Evolutionary conservation across 2,329 filamentous ascomycete species (phyloP).

Genomic region (Rosellinia necatrix): DNA sequence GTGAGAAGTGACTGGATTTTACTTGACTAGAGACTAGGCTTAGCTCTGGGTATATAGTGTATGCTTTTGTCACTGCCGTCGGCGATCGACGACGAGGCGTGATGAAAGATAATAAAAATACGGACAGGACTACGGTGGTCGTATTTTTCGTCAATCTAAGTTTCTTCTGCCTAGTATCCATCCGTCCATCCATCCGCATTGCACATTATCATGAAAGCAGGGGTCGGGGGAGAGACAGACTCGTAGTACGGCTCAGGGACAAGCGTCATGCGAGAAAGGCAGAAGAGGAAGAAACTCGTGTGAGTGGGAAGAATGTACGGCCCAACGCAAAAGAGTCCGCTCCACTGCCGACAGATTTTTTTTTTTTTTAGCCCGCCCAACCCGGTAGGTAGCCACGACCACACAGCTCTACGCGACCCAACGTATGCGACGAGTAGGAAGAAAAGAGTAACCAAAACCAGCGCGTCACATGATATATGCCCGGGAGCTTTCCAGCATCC

Average conservation of each 20-base stretch:
- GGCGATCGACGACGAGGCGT: slow-evolving; percentile 4
- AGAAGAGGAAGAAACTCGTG: background rate
- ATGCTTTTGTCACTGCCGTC: background rate
- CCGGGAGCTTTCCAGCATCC: background rate
- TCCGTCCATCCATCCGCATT: no score
- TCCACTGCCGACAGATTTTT: no score
- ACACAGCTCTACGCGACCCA: background rate
- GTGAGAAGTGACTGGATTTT: slow-evolving; percentile 19
- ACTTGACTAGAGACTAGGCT: slow-evolving; percentile 14
- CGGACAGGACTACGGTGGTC: slow-evolving; percentile 11
- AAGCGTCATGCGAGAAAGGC: no score
- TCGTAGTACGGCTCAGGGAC: no score
- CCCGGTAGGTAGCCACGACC: background rate
- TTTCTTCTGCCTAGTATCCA: background rate
- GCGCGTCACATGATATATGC: background rate
- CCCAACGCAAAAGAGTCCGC: no score
- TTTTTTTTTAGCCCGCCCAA: background rate
- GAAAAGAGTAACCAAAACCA: background rate
- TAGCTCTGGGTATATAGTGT: slow-evolving; percentile 10
- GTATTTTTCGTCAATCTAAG: slow-evolving; percentile 6
- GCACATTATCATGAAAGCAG: no score
- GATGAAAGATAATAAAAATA: slow-evolving; percentile 19
- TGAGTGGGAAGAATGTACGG: no score
- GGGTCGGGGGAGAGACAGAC: no score
- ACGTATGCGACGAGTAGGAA: background rate